Conservation (phyloP, 2,329 filamentous ascomycete genomes). For the Mollisia scopiformis region DNA sequence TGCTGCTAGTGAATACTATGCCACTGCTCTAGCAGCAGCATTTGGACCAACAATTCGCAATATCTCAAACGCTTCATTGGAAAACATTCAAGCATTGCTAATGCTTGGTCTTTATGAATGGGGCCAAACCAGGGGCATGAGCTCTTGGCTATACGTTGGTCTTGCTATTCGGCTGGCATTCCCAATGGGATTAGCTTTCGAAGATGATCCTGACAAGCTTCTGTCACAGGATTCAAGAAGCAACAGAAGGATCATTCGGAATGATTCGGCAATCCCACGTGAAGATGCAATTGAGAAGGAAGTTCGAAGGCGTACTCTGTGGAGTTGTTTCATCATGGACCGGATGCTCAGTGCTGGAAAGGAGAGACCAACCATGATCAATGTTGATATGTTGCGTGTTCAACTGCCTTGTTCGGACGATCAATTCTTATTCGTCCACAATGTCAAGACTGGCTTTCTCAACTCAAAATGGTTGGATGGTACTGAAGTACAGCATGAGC, state of each 20-base stretch:
- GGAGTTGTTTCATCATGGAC: conserved; percentile 75
- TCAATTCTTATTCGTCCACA: conserved; percentile 63
- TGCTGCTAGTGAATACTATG: conserved; percentile 66
- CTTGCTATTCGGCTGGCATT: conserved; percentile 63
- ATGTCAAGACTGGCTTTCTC: conserved; percentile 57
- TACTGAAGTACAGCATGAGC: conserved; percentile 46
- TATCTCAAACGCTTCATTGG: conserved; percentile 57
- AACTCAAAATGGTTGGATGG: conserved; percentile 43
- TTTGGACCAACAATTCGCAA: conserved; percentile 50
- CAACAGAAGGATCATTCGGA: conserved; percentile 1
- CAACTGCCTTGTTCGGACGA: conserved; percentile 70
- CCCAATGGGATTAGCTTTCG: conserved; percentile 61
- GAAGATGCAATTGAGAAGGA: conserved; percentile 61
- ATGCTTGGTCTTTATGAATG: conserved; percentile 76
- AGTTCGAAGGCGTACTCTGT: conserved; percentile 70
- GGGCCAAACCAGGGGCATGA: conserved; percentile 63
- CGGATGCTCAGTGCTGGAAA: conserved; percentile 68
- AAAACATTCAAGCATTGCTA: conserved; percentile 67
- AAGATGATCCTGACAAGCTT: conserved; percentile 44
- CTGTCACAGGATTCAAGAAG: conserved; percentile 27
- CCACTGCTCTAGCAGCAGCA: conserved; percentile 57
- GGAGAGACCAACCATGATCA: conserved; percentile 61
- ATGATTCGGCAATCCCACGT: conserved; percentile 23
- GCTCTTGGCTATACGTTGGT: conserved; percentile 69
- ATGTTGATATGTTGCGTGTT: conserved; percentile 61